Evolutionary conservation across 345 rosid genomes (phyloP).

Genomic region (Firmiana major): DNA sequence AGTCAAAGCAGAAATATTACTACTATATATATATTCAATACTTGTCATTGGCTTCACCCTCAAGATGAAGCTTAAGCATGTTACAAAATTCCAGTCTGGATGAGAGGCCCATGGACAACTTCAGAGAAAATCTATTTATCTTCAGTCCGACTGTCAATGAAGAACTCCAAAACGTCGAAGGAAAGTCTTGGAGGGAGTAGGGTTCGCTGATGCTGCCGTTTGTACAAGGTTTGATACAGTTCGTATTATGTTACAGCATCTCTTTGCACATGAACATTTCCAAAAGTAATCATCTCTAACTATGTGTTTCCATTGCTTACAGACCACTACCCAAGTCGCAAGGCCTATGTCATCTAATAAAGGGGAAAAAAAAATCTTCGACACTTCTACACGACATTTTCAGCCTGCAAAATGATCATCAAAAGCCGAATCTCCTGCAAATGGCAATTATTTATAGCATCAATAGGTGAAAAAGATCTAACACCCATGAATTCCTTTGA

Average conservation of each 20-base stretch:
- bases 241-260: constrained; percentile 66
- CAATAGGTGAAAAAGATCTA: not conserved
- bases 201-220: constrained; percentile 37
- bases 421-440: constrained; percentile 14
- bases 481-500: constrained; percentile 7
- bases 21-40: too few relatives aligned
- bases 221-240: constrained; percentile 62
- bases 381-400: constrained; percentile 60
- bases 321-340: constrained; percentile 72
- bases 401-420: constrained; percentile 9
- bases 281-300: constrained; percentile 85
- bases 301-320: constrained; percentile 74
- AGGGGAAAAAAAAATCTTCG: constrained; percentile 82
- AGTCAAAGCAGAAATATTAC: too few relatives aligned
- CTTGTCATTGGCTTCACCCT: constrained; percentile 31
- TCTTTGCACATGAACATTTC: constrained; percentile 78
- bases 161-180: constrained; percentile 71
- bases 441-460: constrained; percentile 16
- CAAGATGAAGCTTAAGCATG: constrained; percentile 44
- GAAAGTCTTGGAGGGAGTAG: constrained; percentile 79
- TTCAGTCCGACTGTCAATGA: constrained; percentile 81
- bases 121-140: constrained; percentile 69
- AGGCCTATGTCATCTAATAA: constrained; percentile 70
- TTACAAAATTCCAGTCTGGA: constrained; percentile 57
- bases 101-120: constrained; percentile 58